Evolutionary conservation across 225 moss, liverwort and hornwort species (phyloP).

Genomic region (Polytrichum commune): DNA sequence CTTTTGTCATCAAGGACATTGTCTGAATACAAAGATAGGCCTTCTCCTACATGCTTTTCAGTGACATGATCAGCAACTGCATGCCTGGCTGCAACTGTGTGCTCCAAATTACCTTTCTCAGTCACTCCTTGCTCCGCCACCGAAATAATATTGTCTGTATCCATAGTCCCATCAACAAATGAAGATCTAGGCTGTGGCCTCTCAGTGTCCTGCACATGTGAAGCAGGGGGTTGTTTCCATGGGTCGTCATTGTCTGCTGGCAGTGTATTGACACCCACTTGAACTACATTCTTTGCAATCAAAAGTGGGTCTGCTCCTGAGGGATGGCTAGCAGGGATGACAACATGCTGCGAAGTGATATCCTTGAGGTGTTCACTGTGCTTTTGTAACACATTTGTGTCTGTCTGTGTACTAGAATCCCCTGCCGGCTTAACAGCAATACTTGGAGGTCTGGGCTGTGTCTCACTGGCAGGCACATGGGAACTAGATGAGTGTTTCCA

Average conservation of each 20-base stretch:
- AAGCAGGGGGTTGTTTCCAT: not conserved
- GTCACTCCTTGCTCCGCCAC: not conserved
- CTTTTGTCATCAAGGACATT: not conserved
- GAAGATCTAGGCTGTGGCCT: not conserved
- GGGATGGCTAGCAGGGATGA: no score
- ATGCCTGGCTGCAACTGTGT: not conserved
- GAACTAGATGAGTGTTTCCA: slow-evolving; percentile 14
- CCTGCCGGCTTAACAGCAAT: slow-evolving; percentile 3
- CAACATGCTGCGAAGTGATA: no score
- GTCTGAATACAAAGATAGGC: no score
- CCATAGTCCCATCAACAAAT: not conserved
- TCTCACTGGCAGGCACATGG: slow-evolving; percentile 10
- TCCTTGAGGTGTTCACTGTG: not conserved
- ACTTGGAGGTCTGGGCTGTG: slow-evolving; percentile 12
- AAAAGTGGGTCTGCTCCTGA: no score
- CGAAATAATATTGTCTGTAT: not conserved
- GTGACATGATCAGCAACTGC: not conserved
- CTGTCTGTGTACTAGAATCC: slow-evolving; percentile 13
- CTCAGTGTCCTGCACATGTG: not conserved
- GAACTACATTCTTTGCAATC: not conserved
- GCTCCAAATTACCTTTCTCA: not conserved
- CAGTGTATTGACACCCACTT: not conserved
- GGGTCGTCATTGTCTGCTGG: not conserved
- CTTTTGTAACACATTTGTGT: slow-evolving; percentile 17
- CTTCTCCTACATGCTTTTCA: no score